Conservation (phyloP, 129 eudicot genomes). For the Pulicaria dysenterica region DNA sequence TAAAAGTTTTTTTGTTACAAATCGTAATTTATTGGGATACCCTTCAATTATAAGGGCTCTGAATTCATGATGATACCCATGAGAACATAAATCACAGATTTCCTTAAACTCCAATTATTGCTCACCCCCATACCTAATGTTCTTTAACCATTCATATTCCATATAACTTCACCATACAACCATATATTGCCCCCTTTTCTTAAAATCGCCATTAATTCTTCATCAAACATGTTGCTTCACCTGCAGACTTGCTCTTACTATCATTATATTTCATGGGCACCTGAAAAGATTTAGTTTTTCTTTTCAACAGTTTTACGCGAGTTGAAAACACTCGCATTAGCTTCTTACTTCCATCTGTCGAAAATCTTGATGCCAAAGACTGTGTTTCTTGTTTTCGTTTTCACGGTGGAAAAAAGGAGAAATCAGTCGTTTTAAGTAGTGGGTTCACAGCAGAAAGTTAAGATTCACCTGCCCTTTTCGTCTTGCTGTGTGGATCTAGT, state of each 20-base stretch:
- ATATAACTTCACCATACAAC: conserved; percentile 15
- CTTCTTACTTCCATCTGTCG: background rate
- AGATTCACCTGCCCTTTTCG: conserved; percentile 38
- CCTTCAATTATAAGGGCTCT: conserved; percentile 33
- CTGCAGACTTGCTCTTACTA: conserved; percentile 35
- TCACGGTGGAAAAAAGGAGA: conserved; percentile 14
- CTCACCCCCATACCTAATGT: conserved; percentile 22
- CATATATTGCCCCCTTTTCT: conserved; percentile 21
- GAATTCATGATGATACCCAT: conserved; percentile 37
- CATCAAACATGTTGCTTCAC: conserved; percentile 35
- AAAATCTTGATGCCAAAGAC: conserved; percentile 24
- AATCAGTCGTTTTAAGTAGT: conserved; percentile 25
- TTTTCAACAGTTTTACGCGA: conserved; percentile 10
- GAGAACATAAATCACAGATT: conserved; percentile 36
- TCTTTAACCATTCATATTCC: conserved; percentile 13
- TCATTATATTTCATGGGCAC: conserved; percentile 14
- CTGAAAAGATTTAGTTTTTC: conserved; percentile 22
- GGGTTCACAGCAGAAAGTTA: conserved; percentile 43
- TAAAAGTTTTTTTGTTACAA: background rate
- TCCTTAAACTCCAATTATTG: conserved; percentile 40
- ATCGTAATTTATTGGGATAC: conserved; percentile 38
- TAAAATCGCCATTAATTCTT: conserved; percentile 29
- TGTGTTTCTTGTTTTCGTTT: conserved; percentile 10
- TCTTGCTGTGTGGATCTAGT: conserved; percentile 58
- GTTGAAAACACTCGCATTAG: conserved; percentile 5